Evolutionary conservation across 306 rosid genomes (phyloP).

Genomic region (Castanospermum australe): DNA sequence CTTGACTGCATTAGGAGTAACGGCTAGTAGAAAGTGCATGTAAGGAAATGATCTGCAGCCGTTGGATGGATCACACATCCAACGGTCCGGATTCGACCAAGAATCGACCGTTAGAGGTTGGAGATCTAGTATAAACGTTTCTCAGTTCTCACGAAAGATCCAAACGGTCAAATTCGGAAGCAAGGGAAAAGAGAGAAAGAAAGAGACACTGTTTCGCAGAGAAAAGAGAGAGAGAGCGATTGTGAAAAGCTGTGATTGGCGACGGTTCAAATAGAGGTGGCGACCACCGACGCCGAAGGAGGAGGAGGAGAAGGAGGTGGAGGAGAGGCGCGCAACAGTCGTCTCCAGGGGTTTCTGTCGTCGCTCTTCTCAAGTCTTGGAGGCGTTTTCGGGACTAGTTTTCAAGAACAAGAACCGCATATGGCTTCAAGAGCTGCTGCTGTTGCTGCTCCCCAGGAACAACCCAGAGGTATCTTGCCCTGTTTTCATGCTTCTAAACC

Average conservation of each 20-base stretch:
- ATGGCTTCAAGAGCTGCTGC: conserved; percentile 60
- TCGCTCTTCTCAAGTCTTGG: conserved; percentile 69
- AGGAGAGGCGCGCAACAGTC: conserved; percentile 62
- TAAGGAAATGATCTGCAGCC: neutral
- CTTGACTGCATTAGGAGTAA: neutral
- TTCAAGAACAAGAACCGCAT: conserved; percentile 35
- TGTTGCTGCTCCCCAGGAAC: conserved; percentile 36
- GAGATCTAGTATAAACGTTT: neutral
- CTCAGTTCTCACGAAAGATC: neutral
- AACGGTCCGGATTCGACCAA: neutral
- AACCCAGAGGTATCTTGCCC: conserved; percentile 5
- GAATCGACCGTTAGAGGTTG: conserved; percentile 37
- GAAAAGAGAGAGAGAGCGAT: neutral
- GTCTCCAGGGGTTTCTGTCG: conserved; percentile 67
- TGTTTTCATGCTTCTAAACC: neutral
- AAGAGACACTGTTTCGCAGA: too few relatives aligned
- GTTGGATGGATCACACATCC: conserved; percentile 23
- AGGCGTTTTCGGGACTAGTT: conserved; percentile 52
- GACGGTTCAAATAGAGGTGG: conserved; percentile 46
- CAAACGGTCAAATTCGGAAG: neutral
- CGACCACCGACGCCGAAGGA: conserved; percentile 44
- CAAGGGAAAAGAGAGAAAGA: neutral
- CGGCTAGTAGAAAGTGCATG: conserved; percentile 38
- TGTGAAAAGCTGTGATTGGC: neutral
- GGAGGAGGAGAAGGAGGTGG: conserved; percentile 56